These are phyloP conservation scores for Aspergillus persii DNA, from an alignment of 2,329 filamentous ascomycete genomes.

Conservation along the genomic window DNA sequence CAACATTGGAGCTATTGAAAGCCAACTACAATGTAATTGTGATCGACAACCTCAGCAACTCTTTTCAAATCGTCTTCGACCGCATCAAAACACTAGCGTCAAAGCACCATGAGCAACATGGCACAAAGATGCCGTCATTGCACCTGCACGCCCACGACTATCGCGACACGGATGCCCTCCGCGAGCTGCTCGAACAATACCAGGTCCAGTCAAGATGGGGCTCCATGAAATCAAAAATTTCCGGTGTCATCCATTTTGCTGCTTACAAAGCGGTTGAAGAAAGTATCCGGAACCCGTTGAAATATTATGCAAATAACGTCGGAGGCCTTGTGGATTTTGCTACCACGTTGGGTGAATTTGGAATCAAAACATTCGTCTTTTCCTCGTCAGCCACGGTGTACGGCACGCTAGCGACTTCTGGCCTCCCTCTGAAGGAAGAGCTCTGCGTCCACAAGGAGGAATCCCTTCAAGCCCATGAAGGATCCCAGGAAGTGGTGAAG, in stretches of 20 bases:
- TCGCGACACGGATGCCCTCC: slow-evolving; percentile 43
- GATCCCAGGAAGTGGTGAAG: slow-evolving; percentile 41
- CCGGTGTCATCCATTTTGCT: slow-evolving; percentile 67
- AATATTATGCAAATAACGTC: slow-evolving; percentile 68
- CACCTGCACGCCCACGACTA: slow-evolving; percentile 51
- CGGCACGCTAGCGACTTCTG: slow-evolving; percentile 53
- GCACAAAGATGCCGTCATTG: slow-evolving; percentile 44
- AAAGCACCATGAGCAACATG: slow-evolving; percentile 37
- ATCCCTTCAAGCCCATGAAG: slow-evolving; percentile 44
- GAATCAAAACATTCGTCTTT: slow-evolving; percentile 66
- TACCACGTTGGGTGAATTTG: slow-evolving; percentile 55
- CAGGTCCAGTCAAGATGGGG: slow-evolving; percentile 32
- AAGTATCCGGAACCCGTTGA: slow-evolving; percentile 59
- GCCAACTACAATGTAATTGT: slow-evolving; percentile 43
- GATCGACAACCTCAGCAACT: slow-evolving; percentile 43
- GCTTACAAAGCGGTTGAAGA: slow-evolving; percentile 66
- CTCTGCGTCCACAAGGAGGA: slow-evolving; percentile 55
- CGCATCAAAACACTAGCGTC: slow-evolving; percentile 34
- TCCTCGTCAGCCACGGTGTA: slow-evolving; percentile 68
- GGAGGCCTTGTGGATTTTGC: slow-evolving; percentile 62
- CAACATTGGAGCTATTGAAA: slow-evolving; percentile 42
- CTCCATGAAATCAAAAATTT: slow-evolving; percentile 50
- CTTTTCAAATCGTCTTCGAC: slow-evolving; percentile 35
- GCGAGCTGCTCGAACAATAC: slow-evolving; percentile 45
- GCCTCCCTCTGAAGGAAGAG: slow-evolving; percentile 55